Base-by-base conservation (phyloP, 2,329 filamentous ascomycete species). In the Waltergamsia citrina region DNA sequence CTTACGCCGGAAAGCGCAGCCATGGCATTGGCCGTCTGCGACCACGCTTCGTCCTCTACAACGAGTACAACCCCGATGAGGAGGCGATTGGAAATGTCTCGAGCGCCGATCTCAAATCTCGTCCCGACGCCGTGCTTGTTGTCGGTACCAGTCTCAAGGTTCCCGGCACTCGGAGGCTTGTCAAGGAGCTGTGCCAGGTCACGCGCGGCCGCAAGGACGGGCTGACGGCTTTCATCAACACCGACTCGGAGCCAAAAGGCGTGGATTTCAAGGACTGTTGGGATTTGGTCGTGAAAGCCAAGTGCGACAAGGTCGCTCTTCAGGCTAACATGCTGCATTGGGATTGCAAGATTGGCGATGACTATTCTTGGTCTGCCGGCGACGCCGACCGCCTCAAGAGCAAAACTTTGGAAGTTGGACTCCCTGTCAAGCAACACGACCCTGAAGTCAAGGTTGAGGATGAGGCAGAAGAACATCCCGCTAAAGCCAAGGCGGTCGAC, bases 131-230 rank as follows among this genome's bases (percentile, higher is more conserved):
- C 14, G 74, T 98, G 18, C 78, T 98, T 44, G 92, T 98, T 19
- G 92, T 94, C 7, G 92, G 92, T 34, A 98, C 92, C 3, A 95
- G 85, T 38, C 65, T 98, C 46, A 96, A 96, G 54, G 88, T 98
- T 32, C 90, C 90, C 1, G 92, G 92, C 7, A 87, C 95, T 28
- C 78, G 85, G 40, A 75, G 88, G 35, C 81, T 98, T 37, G 87
- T 90, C 38, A 84, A 84, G 53, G 88, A 95, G 56, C 77, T 96
- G 71, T 95, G 87, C 54, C 78, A 80, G 32, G 80, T 86, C 21
- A 85, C 93, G n/a, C 74, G 88, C 40, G 77, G 81, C 47, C 77
- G 86, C 35, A 77, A 76, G 43, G 84, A 93, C 45, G 88, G 90
- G 1, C 74, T 94, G 38, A 86, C 88, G 0, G 81, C 93, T 32